Percentiles rank a stretch among this genome's conserved stretches.
These are phyloP conservation scores for Rhodofomes roseus DNA, from an alignment of 1,284 basidiomycete species.

Conservation along the genomic window DNA sequence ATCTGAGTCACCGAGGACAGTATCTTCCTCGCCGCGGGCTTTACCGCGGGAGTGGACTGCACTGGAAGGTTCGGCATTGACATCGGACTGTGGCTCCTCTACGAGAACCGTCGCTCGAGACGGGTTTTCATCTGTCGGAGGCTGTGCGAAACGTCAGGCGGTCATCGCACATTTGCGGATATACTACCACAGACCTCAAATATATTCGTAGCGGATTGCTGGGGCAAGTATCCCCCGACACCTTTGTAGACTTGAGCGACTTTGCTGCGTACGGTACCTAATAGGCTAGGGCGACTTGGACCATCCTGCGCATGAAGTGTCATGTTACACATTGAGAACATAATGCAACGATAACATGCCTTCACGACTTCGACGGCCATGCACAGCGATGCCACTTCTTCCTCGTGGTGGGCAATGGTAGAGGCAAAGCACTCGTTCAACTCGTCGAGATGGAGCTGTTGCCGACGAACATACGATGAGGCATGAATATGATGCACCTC, in stretches of 20 bases:
- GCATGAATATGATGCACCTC: neutral
- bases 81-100: neutral
- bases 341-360: neutral
- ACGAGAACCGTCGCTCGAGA: neutral
- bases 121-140: neutral
- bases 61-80: neutral
- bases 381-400: neutral
- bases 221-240: neutral
- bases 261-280: neutral
- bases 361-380: neutral
- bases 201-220: neutral
- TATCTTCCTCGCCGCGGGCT: neutral
- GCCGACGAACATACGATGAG: neutral
- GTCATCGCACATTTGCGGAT: neutral
- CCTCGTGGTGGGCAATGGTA: neutral
- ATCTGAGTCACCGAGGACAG: neutral
- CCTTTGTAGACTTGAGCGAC: slow-evolving; percentile 1
- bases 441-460: neutral
- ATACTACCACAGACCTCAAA: neutral
- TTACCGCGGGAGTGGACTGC: neutral
- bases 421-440: neutral
- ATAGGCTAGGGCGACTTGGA: neutral
- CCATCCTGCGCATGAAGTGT: neutral
- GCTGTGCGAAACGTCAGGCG: neutral
- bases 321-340: neutral